Conservation (phyloP, 345 rosid genomes). For the Linum usitatissimum region DNA sequence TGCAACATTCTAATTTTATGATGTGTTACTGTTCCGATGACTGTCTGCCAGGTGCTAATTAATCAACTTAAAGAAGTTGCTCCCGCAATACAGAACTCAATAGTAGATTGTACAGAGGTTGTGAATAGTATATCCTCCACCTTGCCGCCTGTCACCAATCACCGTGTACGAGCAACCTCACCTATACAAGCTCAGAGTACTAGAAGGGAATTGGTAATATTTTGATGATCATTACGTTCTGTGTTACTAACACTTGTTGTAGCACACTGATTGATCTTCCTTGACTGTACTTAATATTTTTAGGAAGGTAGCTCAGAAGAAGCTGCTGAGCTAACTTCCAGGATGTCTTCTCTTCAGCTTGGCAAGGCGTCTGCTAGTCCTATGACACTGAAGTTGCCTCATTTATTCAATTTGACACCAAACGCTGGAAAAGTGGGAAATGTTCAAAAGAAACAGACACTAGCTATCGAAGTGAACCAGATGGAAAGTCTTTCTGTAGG, state of each 20-base stretch:
- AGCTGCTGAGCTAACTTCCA: conserved; percentile 55
- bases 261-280: conserved; percentile 3
- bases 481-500: conserved; percentile 50
- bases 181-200: conserved; percentile 68
- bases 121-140: conserved; percentile 59
- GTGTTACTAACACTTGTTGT: conserved; percentile 5
- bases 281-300: conserved; percentile 5
- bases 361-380: conserved; percentile 66
- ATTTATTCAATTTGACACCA: conserved; percentile 80
- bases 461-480: conserved; percentile 47
- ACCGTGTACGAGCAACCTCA: conserved; percentile 46
- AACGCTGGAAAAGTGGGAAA: conserved; percentile 75
- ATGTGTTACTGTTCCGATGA: conserved; percentile 1
- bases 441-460: conserved; percentile 55
- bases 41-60: conserved; percentile 67
- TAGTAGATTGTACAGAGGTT: conserved; percentile 69
- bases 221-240: conserved; percentile 10
- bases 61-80: conserved; percentile 87
- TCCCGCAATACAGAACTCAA: conserved; percentile 80
- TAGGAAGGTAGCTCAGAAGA: conserved; percentile 74
- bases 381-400: conserved; percentile 81
- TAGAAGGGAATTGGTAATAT: conserved; percentile 52
- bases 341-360: conserved; percentile 62
- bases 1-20: conserved; percentile 5
- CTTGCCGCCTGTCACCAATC: conserved; percentile 52